Base-by-base conservation (phyloP, 768 basidiomycete species). In the Coprinellus micaceus region DNA sequence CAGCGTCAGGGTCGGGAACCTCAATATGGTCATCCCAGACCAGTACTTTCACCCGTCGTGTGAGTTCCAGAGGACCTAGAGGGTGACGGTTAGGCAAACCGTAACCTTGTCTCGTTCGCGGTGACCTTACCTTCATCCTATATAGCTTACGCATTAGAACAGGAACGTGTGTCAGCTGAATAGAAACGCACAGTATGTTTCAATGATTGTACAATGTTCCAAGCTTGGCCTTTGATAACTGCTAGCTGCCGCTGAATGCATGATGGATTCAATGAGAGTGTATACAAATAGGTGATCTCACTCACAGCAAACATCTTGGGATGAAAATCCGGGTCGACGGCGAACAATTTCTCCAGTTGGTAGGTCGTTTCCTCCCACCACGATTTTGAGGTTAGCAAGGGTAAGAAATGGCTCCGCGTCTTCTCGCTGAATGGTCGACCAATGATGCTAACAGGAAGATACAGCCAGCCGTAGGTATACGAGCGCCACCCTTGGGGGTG, bases 351-450 rank as follows among this genome's bases (percentile, higher is more conserved):
- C 61, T 87, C 79, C 13, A 95, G 73, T 60, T 91, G 82, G 59
- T 76, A 88, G 2, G 86, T 89, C 6, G 92, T 93, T 65, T 92
- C 86, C 64, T 89, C 84, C 94, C 94, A 96, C 94, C 94, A 96
- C 9, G 73, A 65, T 64, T 90, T 92, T 7, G 88, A 91, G 2
- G 90, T 89, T 48, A 96, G 71, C 29, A 93, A 72, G 0, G 91
- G 88, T 52, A 95, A 69, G 68, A 95, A 93, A 64, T 91, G 88
- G 52, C 83, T 81, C 26, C 93, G 77, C 7, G 92, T 93, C 70
- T 83, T 81, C 63, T 89, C 83, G 63, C 89, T 88, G 67, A 94
- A 96, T 2, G 94, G 93, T 47, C 83, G 78, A 17, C 92, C 92
- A 61, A 94, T 91, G 57, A 92, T 67, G 62, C 85, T 89, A 46